Evolutionary conservation across 306 rosid species (phyloP).

Genomic region (Ormosia emarginata): DNA sequence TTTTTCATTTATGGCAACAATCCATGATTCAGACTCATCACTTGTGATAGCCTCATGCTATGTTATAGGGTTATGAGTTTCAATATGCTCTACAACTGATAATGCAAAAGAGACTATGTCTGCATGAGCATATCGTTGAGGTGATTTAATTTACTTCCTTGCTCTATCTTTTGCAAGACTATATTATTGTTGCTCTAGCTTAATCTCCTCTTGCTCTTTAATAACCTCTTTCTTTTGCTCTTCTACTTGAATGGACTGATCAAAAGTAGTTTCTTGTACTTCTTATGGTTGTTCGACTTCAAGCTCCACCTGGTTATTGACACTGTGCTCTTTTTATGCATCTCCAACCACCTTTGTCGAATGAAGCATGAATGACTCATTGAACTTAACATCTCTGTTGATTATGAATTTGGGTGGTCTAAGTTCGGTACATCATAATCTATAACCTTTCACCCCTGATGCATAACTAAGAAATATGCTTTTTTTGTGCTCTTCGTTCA

Average conservation of each 20-base stretch:
- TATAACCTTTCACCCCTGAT: background rate
- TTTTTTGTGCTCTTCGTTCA: no score
- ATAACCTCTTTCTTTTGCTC: background rate
- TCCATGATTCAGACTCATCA: no score
- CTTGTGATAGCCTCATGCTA: no score
- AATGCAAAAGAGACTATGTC: background rate
- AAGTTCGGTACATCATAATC: background rate
- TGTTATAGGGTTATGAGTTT: no score
- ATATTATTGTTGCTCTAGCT: background rate
- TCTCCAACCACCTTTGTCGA: background rate
- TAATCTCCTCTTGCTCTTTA: background rate
- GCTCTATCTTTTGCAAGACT: background rate
- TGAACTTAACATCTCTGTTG: background rate
- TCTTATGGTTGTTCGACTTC: background rate
- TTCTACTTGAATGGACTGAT: background rate
- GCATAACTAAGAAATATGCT: background rate
- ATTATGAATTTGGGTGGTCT: background rate
- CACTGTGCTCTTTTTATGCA: background rate
- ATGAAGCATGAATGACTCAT: background rate
- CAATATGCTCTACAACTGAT: background rate
- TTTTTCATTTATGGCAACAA: no score
- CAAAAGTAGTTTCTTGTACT: background rate
- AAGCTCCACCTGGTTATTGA: background rate
- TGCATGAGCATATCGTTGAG: background rate
- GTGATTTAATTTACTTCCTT: background rate